phyloP scores from a whole-genome alignment of 768 basidiomycete species.

The Galerina sulciceps region DNA sequence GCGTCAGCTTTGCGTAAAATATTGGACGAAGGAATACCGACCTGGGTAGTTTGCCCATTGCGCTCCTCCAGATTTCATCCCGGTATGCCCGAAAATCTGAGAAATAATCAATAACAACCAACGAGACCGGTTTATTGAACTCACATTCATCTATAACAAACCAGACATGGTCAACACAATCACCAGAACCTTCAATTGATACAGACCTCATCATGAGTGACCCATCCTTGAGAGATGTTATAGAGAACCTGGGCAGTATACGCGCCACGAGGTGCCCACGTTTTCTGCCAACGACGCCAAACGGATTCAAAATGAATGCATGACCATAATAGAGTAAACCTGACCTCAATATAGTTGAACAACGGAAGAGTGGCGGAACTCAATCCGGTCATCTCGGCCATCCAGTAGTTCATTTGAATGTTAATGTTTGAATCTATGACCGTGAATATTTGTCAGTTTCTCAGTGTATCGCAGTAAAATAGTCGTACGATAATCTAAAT shows the following conservation, averaged over 20 bases:
- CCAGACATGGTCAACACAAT: neutral
- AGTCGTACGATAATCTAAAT: conserved; percentile 48
- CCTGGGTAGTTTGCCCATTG: conserved; percentile 72
- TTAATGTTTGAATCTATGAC: conserved; percentile 74
- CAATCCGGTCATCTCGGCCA: conserved; percentile 69
- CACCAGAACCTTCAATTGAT: neutral
- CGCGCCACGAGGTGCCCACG: conserved; percentile 72
- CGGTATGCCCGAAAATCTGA: conserved; percentile 79
- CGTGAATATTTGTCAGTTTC: neutral
- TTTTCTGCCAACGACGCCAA: conserved; percentile 58
- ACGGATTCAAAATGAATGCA: neutral
- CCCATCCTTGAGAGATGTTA: conserved; percentile 77
- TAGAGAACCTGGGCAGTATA: conserved; percentile 70
- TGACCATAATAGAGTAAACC: neutral
- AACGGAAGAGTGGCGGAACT: conserved; percentile 55
- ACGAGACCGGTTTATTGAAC: conserved; percentile 18
- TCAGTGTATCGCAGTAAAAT: neutral
- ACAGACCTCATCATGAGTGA: conserved; percentile 71
- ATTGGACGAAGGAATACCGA: neutral
- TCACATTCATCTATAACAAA: conserved; percentile 61
- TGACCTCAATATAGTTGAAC: conserved; percentile 72
- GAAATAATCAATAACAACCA: neutral
- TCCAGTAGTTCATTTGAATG: conserved; percentile 85
- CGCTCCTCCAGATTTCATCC: conserved; percentile 69
- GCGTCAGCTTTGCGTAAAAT: neutral